Percentiles rank a stretch among this genome's conserved stretches.
These are phyloP conservation scores for Roridomyces roridus DNA, from an alignment of 768 basidiomycete species.

Conservation along the genomic window DNA sequence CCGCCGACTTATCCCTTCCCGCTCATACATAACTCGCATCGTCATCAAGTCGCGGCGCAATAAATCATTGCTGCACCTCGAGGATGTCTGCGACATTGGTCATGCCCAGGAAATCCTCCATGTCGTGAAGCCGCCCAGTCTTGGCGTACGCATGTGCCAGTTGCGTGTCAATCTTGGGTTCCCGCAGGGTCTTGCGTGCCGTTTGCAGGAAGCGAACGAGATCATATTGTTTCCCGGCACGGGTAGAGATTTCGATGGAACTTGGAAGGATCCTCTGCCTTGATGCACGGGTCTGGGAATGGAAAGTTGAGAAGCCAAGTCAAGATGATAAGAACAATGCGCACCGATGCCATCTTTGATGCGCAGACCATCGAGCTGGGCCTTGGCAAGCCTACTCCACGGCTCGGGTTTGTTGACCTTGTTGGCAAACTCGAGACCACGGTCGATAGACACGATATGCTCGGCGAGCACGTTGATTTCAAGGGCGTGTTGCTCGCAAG, in stretches of 20 bases:
- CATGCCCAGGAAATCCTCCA: constrained; percentile 99
- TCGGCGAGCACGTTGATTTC: constrained; percentile 98
- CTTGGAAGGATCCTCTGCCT: constrained; percentile 94
- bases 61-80: no score
- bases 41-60: no score
- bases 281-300: constrained; percentile 91
- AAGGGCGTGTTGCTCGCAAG: constrained; percentile 92
- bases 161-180: constrained; percentile 98
- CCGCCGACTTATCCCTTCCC: no score
- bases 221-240: constrained; percentile 90
- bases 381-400: constrained; percentile 98
- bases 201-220: constrained; percentile 97
- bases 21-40: no score
- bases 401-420: constrained; percentile 97
- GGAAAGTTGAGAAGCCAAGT: constrained; percentile 3
- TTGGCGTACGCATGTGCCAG: constrained; percentile 98
- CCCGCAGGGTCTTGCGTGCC: constrained; percentile 95
- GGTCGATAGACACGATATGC: constrained; percentile 97
- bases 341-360: constrained; percentile 97
- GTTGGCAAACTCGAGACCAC: constrained; percentile 93
- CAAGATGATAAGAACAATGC: constrained; percentile 26
- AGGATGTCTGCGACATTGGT: constrained; percentile 98
- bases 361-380: constrained; percentile 96
- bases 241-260: constrained; percentile 94
- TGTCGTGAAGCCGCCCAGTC: constrained; percentile 96